Evolutionary conservation across 2,329 filamentous ascomycete genomes (phyloP), one percentile per base, ranked within the genome.

Genomic region (Furcasterigmium furcatum): DNA sequence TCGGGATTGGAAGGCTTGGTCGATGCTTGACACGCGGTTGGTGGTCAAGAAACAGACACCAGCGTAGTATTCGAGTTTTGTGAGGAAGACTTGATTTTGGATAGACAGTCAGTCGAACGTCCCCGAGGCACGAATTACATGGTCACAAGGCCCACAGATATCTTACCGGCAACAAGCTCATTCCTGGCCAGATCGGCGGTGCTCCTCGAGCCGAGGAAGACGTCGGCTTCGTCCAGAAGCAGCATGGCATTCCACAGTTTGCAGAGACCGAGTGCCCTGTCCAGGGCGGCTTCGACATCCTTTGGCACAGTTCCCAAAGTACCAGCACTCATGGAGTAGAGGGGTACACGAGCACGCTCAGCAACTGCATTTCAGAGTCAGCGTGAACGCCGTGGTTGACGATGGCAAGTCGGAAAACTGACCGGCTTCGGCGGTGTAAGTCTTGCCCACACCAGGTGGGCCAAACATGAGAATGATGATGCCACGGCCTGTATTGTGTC

Each of bases 401-500:
- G 34, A 16, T 3, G 18, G n/a, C 6, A 5, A 16, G 16, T 19
- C 5, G 30, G 30, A 16, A 8, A 36, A 36, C 34, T 36, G n/a
- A 36, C 34, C 71, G 2, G 68, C 65, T 58, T 73, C 71, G 8
- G 72, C 72, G 2, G 73, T 76, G 34, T 71, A 58, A 1, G 73
- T 77, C 62, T 76, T 76, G 20, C 75, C 75, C 6, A 73, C 70
- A 27, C 74, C 74, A 0, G 74, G 73, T 0, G 64, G 67, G 10
- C 76, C 75, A 1, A 65, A 68, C 4, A 78, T 59, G 2, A 77
- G 62, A 58, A 74, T 68, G 52, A 77, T 74, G 48, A 75, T 70
- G 14, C 73, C 74, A 12, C 34, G 34, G 19, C 34, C 34, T 36
- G n/a, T 19, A 19, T 36, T 16, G 9, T 36, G n/a, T 36, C 34